Conservation (phyloP, 169 alveolate species). For the Cyclospora cayetanensis region DNA sequence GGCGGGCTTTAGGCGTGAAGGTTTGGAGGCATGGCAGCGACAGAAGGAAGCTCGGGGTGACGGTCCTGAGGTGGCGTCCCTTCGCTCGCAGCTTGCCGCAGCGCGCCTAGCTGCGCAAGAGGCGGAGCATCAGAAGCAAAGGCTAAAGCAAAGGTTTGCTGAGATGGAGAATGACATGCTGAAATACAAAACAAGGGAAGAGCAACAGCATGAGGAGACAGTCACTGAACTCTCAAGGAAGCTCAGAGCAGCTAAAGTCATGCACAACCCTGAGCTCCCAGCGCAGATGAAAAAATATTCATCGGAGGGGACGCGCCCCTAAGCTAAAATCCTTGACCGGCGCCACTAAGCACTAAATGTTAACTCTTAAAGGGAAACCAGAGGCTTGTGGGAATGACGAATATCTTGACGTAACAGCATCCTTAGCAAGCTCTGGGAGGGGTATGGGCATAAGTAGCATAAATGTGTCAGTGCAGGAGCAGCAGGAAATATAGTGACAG, state of each 20-base stretch:
- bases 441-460: neutral
- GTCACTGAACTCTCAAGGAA: neutral
- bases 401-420: neutral
- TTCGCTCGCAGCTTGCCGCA: neutral
- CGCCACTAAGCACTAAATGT: neutral
- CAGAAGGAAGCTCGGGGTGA: neutral
- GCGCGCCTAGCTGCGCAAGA: neutral
- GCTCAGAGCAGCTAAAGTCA: neutral
- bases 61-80: neutral
- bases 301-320: too few relatives aligned
- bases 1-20: neutral
- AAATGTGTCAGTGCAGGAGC: neutral
- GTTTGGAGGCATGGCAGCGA: neutral
- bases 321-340: neutral
- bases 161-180: neutral
- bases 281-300: too few relatives aligned
- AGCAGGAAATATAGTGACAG: neutral
- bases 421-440: neutral
- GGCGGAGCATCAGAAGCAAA: neutral
- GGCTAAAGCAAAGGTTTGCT: neutral
- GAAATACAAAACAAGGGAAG: neutral
- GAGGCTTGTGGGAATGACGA: too few relatives aligned
- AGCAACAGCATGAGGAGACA: neutral
- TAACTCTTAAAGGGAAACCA: neutral
- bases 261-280: too few relatives aligned